These are phyloP conservation scores for Bauhinia variegata DNA, from an alignment of 306 rosid genomes.

Conservation along the genomic window DNA sequence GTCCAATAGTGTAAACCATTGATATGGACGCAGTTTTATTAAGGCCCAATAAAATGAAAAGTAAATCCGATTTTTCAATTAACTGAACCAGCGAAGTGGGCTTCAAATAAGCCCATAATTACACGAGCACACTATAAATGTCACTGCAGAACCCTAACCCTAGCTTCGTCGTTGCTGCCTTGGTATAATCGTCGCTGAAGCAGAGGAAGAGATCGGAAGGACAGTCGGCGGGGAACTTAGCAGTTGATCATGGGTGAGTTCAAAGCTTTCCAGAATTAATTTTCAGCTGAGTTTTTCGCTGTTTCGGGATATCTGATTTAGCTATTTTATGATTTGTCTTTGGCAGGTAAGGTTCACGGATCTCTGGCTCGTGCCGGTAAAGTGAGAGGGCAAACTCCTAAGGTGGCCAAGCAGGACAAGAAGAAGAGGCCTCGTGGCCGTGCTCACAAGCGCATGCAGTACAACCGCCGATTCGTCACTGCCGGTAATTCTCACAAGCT, in stretches of 20 bases:
- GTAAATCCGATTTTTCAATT: too few species aligned
- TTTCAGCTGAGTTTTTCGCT: too few species aligned
- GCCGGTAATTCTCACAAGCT: slow-evolving; percentile 37
- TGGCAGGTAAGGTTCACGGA: slow-evolving; percentile 58
- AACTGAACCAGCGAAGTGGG: too few species aligned
- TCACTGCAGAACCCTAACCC: slow-evolving; percentile 3
- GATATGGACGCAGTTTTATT: too few species aligned
- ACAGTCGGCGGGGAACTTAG: background rate
- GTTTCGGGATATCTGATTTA: background rate
- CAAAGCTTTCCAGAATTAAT: background rate
- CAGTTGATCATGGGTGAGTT: slow-evolving; percentile 34
- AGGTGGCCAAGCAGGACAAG: slow-evolving; percentile 63
- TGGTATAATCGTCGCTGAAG: too few species aligned
- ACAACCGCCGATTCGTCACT: slow-evolving; percentile 63
- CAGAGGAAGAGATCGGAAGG: background rate
- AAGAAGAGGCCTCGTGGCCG: slow-evolving; percentile 65
- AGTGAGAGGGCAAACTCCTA: slow-evolving; percentile 62
- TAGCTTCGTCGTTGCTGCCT: background rate
- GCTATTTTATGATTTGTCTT: background rate
- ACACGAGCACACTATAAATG: background rate
- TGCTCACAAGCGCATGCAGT: slow-evolving; percentile 63
- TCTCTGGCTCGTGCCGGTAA: slow-evolving; percentile 65
- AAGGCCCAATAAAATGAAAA: too few species aligned
- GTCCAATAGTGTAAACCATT: too few species aligned
- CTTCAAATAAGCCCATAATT: too few species aligned